Percentiles rank a stretch among this genome's conserved stretches.
These are phyloP conservation scores for Microbotryomycetes sp. DNA, from an alignment of 1,284 basidiomycete species.

Conservation along the genomic window DNA sequence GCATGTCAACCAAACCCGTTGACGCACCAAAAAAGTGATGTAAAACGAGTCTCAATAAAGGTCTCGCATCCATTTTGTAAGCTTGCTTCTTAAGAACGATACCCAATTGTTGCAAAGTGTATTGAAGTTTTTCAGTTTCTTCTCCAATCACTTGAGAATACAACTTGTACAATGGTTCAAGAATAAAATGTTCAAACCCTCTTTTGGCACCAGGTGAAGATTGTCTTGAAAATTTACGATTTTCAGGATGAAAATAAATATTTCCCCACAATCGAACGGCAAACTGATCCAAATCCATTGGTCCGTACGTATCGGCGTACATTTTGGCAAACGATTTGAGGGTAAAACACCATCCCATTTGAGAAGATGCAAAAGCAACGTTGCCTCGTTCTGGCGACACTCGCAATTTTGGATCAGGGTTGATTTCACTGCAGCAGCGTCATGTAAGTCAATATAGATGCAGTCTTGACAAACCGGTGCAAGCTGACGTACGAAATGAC, in stretches of 20 bases:
- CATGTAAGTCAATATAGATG: background rate
- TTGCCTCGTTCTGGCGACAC: conserved; percentile 93
- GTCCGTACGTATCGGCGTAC: conserved; percentile 83
- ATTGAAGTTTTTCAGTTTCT: conserved; percentile 73
- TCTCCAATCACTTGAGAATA: conserved; percentile 89
- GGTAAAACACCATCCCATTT: conserved; percentile 98
- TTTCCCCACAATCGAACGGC: conserved; percentile 95
- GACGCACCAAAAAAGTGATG: conserved; percentile 93
- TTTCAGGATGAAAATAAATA: conserved; percentile 80
- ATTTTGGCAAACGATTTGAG: conserved; percentile 88
- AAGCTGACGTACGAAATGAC: conserved; percentile 76
- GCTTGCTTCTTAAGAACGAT: conserved; percentile 87
- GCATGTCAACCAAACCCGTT: conserved; percentile 84
- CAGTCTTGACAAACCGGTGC: too few species aligned
- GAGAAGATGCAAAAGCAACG: conserved; percentile 92
- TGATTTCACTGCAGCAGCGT: conserved; percentile 57
- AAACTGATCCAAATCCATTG: conserved; percentile 51
- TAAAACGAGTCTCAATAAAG: conserved; percentile 84
- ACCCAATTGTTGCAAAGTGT: conserved; percentile 69
- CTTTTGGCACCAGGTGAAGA: conserved; percentile 69
- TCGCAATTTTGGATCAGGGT: conserved; percentile 77
- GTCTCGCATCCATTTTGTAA: conserved; percentile 97
- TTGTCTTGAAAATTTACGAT: conserved; percentile 82
- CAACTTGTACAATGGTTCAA: conserved; percentile 95
- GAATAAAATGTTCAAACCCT: conserved; percentile 91